Base-by-base conservation (phyloP, 768 basidiomycete species). In the Lactarius tabidus region DNA sequence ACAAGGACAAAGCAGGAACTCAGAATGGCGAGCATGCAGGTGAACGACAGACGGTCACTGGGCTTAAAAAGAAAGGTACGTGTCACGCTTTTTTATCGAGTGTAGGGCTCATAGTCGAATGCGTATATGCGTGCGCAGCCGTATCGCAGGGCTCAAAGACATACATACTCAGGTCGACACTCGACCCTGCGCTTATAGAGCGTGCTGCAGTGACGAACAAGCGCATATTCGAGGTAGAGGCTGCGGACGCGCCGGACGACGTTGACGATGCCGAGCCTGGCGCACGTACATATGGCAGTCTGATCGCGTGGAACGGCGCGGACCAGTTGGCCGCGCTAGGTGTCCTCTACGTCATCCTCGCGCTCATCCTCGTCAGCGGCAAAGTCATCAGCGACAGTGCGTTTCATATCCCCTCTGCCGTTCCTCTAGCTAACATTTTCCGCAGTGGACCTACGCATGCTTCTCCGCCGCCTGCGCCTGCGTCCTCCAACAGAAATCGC, bases 361-460 rank as follows among this genome's bases (percentile, higher is more conserved):
- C 89, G 0, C 78, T 97, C 28, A 86, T 98, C 55, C 80, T 98
- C n/a, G 89, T 89, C 52, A 87, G 84, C 68, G 92, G 92, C 53
- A 79, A 89, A 12, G 81, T 84, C 17, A 79, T 97, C 20, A 79
- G 80, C 31, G 94, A 97, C 70, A 75, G 95, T 95, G 70, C 70
- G 88, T 78, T 23, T 23, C 43, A 23, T 3, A 17, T 43, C 41
- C n/a, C 9, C 2, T 15, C 36, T 36, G 9, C 8, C 33, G n/a
- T 33, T 8, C 33, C 4, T 33, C n/a, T 3, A 33, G 36, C 17
- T 4, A 3, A 12, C 18, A 9, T 15, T 7, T 9, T 53, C 23
- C 15, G 59, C 28, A 95, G 94, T 81, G 71, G 89, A 93, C 65
- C 80, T 98, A 5, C 84, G 88, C 38, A 77, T 80, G 9, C 80